Conservation (phyloP, 2,329 filamentous ascomycete genomes). For the Fusarium luffae region DNA sequence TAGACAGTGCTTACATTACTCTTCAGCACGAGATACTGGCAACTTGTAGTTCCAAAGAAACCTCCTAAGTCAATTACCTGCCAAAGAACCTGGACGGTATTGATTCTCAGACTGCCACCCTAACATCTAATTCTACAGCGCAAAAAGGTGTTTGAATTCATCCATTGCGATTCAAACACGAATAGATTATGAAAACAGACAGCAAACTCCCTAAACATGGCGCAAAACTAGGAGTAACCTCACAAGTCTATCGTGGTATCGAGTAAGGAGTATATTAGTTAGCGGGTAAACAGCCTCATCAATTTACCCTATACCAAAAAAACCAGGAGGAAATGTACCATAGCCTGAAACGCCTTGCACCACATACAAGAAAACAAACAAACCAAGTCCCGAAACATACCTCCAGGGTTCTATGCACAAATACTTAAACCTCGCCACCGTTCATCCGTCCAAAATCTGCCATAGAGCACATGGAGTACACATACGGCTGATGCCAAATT, state of each 20-base stretch:
- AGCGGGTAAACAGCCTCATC: not conserved
- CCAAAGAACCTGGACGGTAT: not conserved
- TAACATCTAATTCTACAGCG: not conserved
- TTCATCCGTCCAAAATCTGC: not conserved
- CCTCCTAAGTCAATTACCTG: not conserved
- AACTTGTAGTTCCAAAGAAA: not conserved
- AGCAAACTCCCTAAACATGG: not conserved
- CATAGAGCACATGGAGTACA: not conserved
- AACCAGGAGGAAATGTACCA: not conserved
- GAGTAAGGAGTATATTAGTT: not conserved
- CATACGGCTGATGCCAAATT: not conserved
- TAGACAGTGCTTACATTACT: not conserved
- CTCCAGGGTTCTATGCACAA: not conserved
- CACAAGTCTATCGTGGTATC: not conserved
- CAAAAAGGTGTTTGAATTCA: not conserved
- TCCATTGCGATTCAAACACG: not conserved
- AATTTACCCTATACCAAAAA: conserved; percentile 28
- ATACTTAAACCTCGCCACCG: not conserved
- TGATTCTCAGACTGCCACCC: not conserved
- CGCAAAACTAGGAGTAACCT: not conserved
- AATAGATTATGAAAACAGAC: not conserved
- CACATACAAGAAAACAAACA: not conserved
- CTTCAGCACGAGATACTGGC: not conserved
- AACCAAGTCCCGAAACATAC: not conserved
- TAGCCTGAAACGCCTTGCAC: conserved; percentile 24